A percentile compares a stretch with the other conserved stretches of the same genome.
These are phyloP conservation scores for Debaryomycetaceae sp. DNA, from an alignment of 1,139 yeast genomes.

Conservation along the genomic window DNA sequence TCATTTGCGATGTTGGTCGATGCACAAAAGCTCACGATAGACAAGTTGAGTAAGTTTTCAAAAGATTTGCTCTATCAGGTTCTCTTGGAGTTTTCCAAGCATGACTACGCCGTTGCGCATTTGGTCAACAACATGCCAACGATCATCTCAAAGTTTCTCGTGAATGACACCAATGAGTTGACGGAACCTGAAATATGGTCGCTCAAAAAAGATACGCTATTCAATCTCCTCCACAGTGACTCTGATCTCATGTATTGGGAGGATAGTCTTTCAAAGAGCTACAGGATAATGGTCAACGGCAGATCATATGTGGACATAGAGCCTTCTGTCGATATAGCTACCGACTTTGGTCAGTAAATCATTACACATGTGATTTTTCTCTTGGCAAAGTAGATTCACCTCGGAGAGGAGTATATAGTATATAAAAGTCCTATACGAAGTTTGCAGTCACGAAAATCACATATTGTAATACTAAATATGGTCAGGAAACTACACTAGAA, in stretches of 20 bases:
- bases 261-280: slow-evolving; percentile 17
- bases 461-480: too few species aligned
- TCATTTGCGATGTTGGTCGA: slow-evolving; percentile 18
- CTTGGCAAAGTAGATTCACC: too few species aligned
- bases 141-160: slow-evolving; percentile 19
- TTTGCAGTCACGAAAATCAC: too few species aligned
- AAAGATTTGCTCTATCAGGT: slow-evolving; percentile 23
- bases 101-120: slow-evolving; percentile 21
- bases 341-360: slow-evolving; percentile 18
- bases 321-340: slow-evolving; percentile 29
- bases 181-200: slow-evolving; percentile 26
- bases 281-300: slow-evolving; percentile 30
- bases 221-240: slow-evolving; percentile 18
- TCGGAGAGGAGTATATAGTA: too few species aligned
- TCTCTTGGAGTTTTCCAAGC: slow-evolving; percentile 20
- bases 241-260: slow-evolving; percentile 27
- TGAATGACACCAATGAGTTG: slow-evolving; percentile 12
- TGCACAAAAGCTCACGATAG: slow-evolving; percentile 14
- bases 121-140: slow-evolving; percentile 27
- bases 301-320: slow-evolving; percentile 19
- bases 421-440: too few species aligned
- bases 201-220: slow-evolving; percentile 23
- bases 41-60: slow-evolving; percentile 20
- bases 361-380: too few species aligned
- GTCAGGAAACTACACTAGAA: too few species aligned